These are phyloP conservation scores for Pseudopyricularia javanii DNA, from an alignment of 2,329 filamentous ascomycete species.

Conservation along the genomic window DNA sequence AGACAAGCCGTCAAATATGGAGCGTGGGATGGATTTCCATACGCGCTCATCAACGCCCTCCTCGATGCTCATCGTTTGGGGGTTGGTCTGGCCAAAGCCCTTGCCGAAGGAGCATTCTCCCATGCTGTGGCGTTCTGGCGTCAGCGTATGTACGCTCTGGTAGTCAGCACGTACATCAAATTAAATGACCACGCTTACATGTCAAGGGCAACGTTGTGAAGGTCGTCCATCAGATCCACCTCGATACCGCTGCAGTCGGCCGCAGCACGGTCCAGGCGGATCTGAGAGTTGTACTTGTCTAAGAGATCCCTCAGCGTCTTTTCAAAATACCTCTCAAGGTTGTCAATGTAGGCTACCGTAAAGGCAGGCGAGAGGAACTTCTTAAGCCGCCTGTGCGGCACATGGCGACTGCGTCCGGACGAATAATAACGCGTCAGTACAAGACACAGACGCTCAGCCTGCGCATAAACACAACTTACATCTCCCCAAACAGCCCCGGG, in stretches of 20 bases:
- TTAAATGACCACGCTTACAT: conserved; percentile 5
- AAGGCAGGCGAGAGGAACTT: conserved; percentile 13
- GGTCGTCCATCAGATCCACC: conserved; percentile 14
- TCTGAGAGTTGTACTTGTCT: conserved; percentile 6
- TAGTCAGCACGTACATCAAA: background rate
- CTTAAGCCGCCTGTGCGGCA: conserved; percentile 13
- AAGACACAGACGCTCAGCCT: too few relatives aligned
- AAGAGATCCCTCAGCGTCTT: conserved; percentile 8
- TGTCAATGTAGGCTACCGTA: conserved; percentile 13
- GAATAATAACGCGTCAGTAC: too few relatives aligned
- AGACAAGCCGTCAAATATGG: conserved; percentile 9
- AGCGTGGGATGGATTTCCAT: conserved; percentile 8
- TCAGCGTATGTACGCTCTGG: background rate
- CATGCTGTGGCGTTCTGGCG: conserved; percentile 6
- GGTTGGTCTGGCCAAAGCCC: conserved; percentile 14
- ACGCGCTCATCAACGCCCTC: conserved; percentile 9
- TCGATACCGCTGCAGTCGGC: conserved; percentile 9
- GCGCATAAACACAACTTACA: background rate
- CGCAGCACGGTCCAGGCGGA: background rate
- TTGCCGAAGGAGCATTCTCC: conserved; percentile 14
- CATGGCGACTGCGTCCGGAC: conserved; percentile 6
- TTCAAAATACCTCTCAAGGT: conserved; percentile 11
- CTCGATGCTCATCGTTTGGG: conserved; percentile 5
- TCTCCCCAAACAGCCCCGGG: conserved; percentile 2
- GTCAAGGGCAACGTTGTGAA: conserved; percentile 14